Evolutionary conservation across 225 moss, liverwort and hornwort species (phyloP).

Genomic region (Pleurozium schreberi): DNA sequence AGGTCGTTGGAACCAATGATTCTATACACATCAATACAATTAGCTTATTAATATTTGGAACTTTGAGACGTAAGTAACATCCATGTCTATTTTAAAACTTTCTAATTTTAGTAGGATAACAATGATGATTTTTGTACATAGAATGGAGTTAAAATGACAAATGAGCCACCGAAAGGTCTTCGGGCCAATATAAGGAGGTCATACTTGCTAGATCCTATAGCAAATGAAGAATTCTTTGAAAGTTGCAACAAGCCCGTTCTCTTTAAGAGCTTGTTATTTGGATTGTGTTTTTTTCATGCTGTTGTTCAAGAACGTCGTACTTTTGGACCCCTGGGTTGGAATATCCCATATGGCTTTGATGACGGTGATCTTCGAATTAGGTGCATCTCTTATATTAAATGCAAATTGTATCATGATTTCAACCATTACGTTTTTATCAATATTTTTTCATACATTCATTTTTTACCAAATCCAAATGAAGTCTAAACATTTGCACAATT

Average conservation of each 20-base stretch:
- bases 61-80: rapidly evolving
- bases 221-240: conserved; percentile 81
- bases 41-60: neutral
- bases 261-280: conserved; percentile 81
- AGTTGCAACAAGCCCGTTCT: conserved; percentile 57
- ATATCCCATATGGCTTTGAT: conserved; percentile 93
- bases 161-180: conserved; percentile 86
- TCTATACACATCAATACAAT: neutral
- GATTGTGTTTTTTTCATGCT: conserved; percentile 75
- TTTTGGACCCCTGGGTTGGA: conserved; percentile 94
- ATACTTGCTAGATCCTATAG: conserved; percentile 64
- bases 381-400: neutral
- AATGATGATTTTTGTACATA: neutral
- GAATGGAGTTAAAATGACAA: conserved; percentile 99
- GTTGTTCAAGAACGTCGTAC: conserved; percentile 86
- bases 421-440: no score
- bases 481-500: neutral
- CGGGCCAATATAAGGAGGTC: conserved; percentile 79
- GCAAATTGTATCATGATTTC: no score
- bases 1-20: conserved; percentile 52
- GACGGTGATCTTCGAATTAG: conserved; percentile 91
- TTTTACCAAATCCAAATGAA: neutral
- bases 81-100: no score
- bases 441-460: neutral
- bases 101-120: neutral